phyloP scores from a whole-genome alignment of 192 early-diverging fungal species.

The Backusella circina region DNA sequence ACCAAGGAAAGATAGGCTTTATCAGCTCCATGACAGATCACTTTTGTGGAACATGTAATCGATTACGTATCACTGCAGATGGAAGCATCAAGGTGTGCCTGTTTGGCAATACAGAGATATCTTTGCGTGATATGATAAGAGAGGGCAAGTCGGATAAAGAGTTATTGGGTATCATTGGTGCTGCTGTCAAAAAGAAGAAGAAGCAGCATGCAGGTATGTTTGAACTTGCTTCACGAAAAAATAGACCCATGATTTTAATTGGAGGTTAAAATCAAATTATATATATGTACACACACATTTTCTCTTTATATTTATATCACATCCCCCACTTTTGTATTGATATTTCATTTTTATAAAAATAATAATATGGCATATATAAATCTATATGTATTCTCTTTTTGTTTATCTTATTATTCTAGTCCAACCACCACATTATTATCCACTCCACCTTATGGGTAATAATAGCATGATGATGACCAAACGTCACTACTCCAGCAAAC shows the following conservation, averaged over 20 bases:
- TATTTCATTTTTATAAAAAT: neutral
- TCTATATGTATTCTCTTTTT: neutral
- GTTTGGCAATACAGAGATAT: slow-evolving; percentile 92
- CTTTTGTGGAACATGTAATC: slow-evolving; percentile 93
- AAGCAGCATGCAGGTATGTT: slow-evolving; percentile 93
- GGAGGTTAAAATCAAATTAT: slow-evolving; percentile 61
- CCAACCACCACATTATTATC: neutral
- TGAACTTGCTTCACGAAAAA: slow-evolving; percentile 76
- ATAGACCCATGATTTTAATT: slow-evolving; percentile 94
- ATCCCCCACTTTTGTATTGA: neutral
- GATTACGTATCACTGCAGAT: slow-evolving; percentile 89
- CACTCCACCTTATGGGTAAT: neutral
- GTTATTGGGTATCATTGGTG: slow-evolving; percentile 65
- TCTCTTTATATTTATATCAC: neutral
- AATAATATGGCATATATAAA: neutral
- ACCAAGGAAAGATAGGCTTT: slow-evolving; percentile 88
- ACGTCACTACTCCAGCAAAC: slow-evolving; percentile 2
- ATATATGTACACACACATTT: neutral
- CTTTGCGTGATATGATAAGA: slow-evolving; percentile 76
- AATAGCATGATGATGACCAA: neutral
- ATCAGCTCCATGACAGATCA: slow-evolving; percentile 98
- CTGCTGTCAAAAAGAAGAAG: slow-evolving; percentile 86
- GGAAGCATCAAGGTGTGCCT: slow-evolving; percentile 92
- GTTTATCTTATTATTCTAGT: neutral
- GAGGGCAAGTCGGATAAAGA: slow-evolving; percentile 58